Evolutionary conservation across 192 early-diverging fungal species (phyloP).

Genomic region (Linnemannia hyalina): DNA sequence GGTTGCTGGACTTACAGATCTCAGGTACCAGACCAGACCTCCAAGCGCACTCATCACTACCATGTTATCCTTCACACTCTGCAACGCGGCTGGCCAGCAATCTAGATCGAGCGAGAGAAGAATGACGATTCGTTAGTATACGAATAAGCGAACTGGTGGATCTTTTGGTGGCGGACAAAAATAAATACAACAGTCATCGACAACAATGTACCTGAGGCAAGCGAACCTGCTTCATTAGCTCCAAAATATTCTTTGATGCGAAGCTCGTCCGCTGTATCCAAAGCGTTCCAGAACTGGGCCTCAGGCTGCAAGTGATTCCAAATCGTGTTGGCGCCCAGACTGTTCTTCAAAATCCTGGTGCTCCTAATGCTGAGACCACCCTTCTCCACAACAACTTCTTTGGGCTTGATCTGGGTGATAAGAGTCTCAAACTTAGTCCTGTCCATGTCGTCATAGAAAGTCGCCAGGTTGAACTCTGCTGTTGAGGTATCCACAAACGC

Average conservation of each 20-base stretch:
- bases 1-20: constrained; percentile 66
- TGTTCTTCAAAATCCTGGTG: constrained; percentile 73
- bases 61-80: constrained; percentile 31
- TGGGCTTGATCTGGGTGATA: constrained; percentile 91
- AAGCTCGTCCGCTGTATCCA: constrained; percentile 72
- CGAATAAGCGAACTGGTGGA: neutral
- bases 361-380: constrained; percentile 67
- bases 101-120: constrained; percentile 10
- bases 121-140: neutral
- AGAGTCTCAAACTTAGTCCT: constrained; percentile 94
- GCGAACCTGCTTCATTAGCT: constrained; percentile 23
- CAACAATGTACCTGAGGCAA: constrained; percentile 17
- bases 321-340: constrained; percentile 63
- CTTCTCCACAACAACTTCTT: constrained; percentile 92
- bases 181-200: neutral
- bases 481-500: constrained; percentile 97
- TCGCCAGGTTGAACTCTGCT: constrained; percentile 87
- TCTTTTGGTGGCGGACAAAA: neutral
- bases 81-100: constrained; percentile 40
- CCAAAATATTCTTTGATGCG: constrained; percentile 71
- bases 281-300: constrained; percentile 77
- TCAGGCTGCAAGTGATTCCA: constrained; percentile 77
- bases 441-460: constrained; percentile 87
- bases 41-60: constrained; percentile 66
- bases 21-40: constrained; percentile 90